Evolutionary conservation across 1,139 yeast genomes (phyloP), one percentile per base, ranked within the genome.

Genomic region (Yamadazyma dushanensis): DNA sequence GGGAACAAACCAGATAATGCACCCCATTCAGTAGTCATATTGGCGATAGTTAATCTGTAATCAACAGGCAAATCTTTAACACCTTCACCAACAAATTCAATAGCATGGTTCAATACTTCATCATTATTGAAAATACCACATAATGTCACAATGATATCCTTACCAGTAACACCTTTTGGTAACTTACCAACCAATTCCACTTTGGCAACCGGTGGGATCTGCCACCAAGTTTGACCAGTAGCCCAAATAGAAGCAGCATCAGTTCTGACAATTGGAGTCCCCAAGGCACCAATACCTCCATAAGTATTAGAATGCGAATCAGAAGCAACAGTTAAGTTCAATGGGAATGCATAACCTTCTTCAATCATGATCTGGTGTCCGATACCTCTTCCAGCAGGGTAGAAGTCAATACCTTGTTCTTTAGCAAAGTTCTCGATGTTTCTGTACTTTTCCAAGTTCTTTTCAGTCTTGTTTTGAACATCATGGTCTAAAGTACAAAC

Each of bases 21-120:
- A 51, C 99, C 99, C 99, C 99, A 92, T 64, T 92, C 99, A 27
- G 99, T 92, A 34, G 98, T 92, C 99, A 92, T 92, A 58, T 92
- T 92, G 38, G 98, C 98, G 49, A 92, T 90, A 16, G 98, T 92
- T 48, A 92, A 74, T 57, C 99, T 78, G 63, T 87, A 90, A 60
- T 92, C 99, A 28, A 92, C 78, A 2, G 96, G 73, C 41, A 92
- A 70, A 44, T 77, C 72, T 27, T 73, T 67, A 17, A 92, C 73
- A 28, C 92, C 94, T 41, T 85, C 95, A 38, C 97, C 98, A 7
- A 83, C 80, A 63, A 92, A 92, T 66, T 92, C 99, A 50, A 94
- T 88, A 15, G 98, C 97, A 60, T 92, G 99, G 63, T 92, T 92
- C 50, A 92, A 75, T 24, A 92, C 99, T 62, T 92, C 96, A 59